Base-by-base conservation (phyloP, 108 stramenopile species). In the Schizochytrium sp. region DNA sequence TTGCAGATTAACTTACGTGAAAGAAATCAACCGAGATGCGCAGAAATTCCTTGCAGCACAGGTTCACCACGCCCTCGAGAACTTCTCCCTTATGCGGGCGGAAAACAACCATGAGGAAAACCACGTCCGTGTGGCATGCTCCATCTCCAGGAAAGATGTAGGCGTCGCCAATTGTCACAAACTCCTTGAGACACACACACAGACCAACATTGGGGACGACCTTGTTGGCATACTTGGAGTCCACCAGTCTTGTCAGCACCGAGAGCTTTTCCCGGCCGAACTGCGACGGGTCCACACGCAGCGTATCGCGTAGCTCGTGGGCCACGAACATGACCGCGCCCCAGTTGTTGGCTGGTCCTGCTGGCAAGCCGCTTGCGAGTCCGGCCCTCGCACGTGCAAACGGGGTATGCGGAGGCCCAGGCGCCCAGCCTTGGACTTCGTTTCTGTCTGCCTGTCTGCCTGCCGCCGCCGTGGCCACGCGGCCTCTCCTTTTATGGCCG, bases 81-180 rank as follows among this genome's bases (percentile, higher is more conserved):
- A 83, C 51, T 23, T 83, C 48, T 6, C 76, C 76, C 76, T 53
- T 53, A 45, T 53, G 51, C 45, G 76, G 76, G 48, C 51, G 45
- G 51, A 83, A 83, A 1, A 83, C 76, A 8, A 83, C 76, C 76
- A 83, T 83, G 23, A 53, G 48, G 76, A 83, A 83, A 18, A 53
- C 51, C 19, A 83, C 23, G 28, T 83, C 76, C 45, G 76, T 83
- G 76, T 83, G 76, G 48, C 48, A 47, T 55, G 18, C 76, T 14
- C 76, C 76, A 45, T 83, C 76, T 12, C 76, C 76, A 16, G 76
- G 76, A 45, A 53, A 83, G 51, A 83, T 83, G 76, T 83, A 53
- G 43, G 76, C 14, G 51, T 83, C 76, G 10, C 51, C 51, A 3
- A 53, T 53, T 8, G 76, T 16, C 18, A 83, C 76, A 18, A 83